phyloP scores from a whole-genome alignment of 2,329 filamentous ascomycete genomes.

The Apiospora sp. region DNA sequence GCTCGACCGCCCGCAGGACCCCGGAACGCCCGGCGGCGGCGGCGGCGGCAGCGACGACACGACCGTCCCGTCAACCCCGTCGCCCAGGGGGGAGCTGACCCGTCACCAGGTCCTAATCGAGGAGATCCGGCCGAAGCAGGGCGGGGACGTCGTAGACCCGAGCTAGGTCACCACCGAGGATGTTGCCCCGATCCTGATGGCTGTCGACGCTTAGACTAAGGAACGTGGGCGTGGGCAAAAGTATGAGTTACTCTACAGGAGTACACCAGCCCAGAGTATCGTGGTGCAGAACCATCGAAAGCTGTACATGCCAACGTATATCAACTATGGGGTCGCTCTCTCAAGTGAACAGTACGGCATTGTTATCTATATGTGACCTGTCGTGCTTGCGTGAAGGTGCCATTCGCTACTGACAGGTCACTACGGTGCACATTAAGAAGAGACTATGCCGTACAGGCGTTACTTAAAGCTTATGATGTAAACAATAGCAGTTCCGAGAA shows the following conservation, averaged over 20 bases:
- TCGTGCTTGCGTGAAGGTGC: neutral
- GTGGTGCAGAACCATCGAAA: neutral
- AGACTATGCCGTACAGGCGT: neutral
- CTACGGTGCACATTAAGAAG: neutral
- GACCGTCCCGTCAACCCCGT: neutral
- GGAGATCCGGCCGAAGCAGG: conserved; percentile 14
- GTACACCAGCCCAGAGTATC: neutral
- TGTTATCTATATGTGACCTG: neutral
- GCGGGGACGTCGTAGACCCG: neutral
- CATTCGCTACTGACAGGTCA: neutral
- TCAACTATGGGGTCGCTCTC: neutral
- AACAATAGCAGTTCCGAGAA: neutral
- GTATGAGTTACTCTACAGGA: neutral
- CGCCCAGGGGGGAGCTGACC: neutral
- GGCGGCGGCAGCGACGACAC: neutral
- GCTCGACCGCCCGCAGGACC: neutral
- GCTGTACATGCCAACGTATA: neutral
- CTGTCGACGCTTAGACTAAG: neutral
- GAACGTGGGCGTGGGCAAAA: neutral
- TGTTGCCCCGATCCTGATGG: neutral
- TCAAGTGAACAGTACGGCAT: neutral
- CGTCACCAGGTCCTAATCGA: conserved; percentile 1
- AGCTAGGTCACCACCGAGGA: neutral
- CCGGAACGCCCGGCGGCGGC: neutral
- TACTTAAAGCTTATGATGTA: neutral